These are phyloP conservation scores for Skeletonema menzelii DNA, from an alignment of 108 stramenopile genomes.

Conservation along the genomic window DNA sequence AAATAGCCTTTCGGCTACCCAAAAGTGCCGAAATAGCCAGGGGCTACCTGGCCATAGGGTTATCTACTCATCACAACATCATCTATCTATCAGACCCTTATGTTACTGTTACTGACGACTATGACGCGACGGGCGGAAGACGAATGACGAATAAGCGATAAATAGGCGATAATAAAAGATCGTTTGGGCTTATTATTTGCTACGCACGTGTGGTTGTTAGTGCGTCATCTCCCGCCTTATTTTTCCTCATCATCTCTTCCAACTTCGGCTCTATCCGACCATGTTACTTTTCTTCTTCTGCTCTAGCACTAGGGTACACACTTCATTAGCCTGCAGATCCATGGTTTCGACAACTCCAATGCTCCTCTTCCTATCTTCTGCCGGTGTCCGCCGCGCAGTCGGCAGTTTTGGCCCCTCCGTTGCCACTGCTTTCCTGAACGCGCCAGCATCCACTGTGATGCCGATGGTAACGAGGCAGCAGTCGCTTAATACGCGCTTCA, in stretches of 20 bases:
- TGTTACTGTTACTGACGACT: too few relatives aligned
- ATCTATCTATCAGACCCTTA: too few relatives aligned
- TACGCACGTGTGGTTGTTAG: too few relatives aligned
- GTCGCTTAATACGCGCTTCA: slow-evolving; percentile 14
- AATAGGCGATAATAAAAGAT: too few relatives aligned
- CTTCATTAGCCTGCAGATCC: not conserved
- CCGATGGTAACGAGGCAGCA: not conserved
- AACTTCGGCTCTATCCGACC: not conserved
- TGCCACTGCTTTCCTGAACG: slow-evolving; percentile 14
- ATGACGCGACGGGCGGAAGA: too few relatives aligned
- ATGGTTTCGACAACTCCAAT: slow-evolving; percentile 6
- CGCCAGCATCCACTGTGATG: not conserved
- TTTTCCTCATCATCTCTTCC: not conserved
- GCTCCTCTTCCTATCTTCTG: slow-evolving; percentile 10
- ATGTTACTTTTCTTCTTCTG: too few relatives aligned
- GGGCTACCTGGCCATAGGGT: too few relatives aligned
- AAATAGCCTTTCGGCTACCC: too few relatives aligned
- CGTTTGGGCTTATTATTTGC: too few relatives aligned
- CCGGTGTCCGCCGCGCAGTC: slow-evolving; percentile 10
- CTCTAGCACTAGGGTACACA: not conserved
- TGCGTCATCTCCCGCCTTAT: not conserved
- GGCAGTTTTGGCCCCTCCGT: not conserved
- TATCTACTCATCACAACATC: too few relatives aligned
- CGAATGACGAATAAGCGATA: too few relatives aligned
- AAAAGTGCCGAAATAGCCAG: too few relatives aligned